phyloP scores from a whole-genome alignment of 208 protist genomes.

The Strigomonas galati region DNA sequence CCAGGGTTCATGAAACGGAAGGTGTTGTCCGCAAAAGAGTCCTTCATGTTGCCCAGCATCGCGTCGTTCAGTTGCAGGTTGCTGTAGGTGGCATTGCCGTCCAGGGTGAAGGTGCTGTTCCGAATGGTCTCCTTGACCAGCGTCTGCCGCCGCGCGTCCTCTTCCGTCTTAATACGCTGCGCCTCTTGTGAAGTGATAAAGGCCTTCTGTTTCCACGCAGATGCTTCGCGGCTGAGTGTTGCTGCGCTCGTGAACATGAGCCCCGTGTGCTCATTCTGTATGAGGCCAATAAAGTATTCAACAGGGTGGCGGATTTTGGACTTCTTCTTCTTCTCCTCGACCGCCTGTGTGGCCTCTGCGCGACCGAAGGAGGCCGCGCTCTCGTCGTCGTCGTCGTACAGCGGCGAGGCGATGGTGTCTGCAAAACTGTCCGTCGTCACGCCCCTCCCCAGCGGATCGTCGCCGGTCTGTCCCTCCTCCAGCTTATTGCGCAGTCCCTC shows the following conservation, averaged over 20 bases:
- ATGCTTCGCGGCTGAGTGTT: slow-evolving; percentile 41
- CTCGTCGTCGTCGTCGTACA: not conserved
- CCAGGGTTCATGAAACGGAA: slow-evolving; percentile 2
- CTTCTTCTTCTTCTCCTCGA: not conserved
- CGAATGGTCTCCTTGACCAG: not conserved
- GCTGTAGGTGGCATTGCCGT: not conserved
- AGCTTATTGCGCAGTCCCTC: slow-evolving; percentile 49
- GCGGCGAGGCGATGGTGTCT: not conserved
- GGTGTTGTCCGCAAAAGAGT: slow-evolving; percentile 13
- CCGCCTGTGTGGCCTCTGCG: not conserved
- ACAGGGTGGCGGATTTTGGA: slow-evolving; percentile 47
- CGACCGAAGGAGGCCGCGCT: not conserved
- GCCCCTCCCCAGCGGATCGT: not conserved
- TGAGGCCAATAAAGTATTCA: slow-evolving; percentile 70
- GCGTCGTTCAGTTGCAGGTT: slow-evolving; percentile 1
- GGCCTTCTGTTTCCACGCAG: slow-evolving; percentile 3
- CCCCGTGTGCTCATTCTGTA: slow-evolving; percentile 45
- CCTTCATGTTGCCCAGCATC: slow-evolving; percentile 9
- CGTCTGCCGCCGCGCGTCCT: not conserved
- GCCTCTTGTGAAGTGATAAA: not conserved
- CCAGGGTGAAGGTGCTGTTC: not conserved
- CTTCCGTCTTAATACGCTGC: not conserved
- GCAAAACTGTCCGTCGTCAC: not conserved
- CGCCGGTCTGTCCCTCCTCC: slow-evolving; percentile 2
- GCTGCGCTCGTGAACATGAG: slow-evolving; percentile 52